These are phyloP conservation scores for Leishmania tarentolae DNA, from an alignment of 208 protist genomes.

Conservation along the genomic window DNA sequence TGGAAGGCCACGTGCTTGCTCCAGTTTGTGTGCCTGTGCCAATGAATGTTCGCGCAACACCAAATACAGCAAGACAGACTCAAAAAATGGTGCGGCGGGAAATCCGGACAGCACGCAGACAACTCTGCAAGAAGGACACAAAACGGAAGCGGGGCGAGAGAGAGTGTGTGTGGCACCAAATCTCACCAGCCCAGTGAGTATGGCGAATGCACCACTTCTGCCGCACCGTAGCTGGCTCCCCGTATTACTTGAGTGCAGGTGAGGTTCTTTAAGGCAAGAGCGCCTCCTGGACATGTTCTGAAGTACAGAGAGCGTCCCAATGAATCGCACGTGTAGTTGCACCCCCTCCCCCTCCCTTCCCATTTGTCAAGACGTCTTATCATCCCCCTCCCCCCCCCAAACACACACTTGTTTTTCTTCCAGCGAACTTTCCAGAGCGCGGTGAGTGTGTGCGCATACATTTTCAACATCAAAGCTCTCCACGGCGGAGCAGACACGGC, in stretches of 20 bases:
- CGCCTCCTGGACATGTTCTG: background rate
- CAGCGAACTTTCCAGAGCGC: background rate
- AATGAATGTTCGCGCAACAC: background rate
- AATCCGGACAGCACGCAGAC: background rate
- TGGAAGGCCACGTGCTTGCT: background rate
- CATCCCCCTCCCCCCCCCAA: too few relatives aligned
- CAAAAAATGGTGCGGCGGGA: background rate
- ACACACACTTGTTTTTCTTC: too few relatives aligned
- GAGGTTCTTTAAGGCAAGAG: background rate
- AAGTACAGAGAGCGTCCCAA: background rate
- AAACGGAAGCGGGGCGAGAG: background rate
- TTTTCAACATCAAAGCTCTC: background rate
- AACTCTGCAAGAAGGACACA: background rate
- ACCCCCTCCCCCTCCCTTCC: background rate
- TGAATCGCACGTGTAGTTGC: background rate
- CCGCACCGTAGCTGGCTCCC: too few relatives aligned
- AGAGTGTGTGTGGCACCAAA: background rate
- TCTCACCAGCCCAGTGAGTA: background rate
- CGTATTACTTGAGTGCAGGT: background rate
- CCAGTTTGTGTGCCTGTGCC: background rate
- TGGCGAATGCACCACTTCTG: background rate
- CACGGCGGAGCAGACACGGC: background rate
- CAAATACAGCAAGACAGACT: background rate
- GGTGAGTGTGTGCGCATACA: too few relatives aligned
- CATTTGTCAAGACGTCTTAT: background rate